A percentile compares a stretch with the other conserved stretches of the same genome.
Evolutionary conservation across 108 stramenopile species (phyloP).

Genomic region (Ochromonas danica): DNA sequence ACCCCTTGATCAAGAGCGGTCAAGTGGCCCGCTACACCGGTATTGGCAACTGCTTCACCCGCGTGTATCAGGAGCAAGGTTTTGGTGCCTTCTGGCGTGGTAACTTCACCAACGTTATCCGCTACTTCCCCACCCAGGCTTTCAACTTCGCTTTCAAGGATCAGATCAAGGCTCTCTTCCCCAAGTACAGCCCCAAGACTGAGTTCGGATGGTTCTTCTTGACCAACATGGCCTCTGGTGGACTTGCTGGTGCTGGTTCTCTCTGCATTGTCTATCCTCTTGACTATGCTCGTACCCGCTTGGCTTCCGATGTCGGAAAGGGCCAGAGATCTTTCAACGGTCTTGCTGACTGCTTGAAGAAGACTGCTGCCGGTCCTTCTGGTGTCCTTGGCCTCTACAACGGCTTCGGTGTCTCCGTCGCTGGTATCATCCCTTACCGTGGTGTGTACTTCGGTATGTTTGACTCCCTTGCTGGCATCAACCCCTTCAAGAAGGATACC

Average conservation of each 20-base stretch:
- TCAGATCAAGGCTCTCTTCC: conserved; percentile 90
- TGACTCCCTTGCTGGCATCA: conserved; percentile 91
- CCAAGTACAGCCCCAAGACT: conserved; percentile 89
- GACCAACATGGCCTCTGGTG: conserved; percentile 96
- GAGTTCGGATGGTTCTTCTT: conserved; percentile 91
- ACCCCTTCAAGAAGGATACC: conserved; percentile 93
- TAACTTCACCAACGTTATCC: conserved; percentile 95
- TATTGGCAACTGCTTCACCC: conserved; percentile 88
- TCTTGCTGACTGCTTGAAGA: conserved; percentile 88
- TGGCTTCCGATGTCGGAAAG: conserved; percentile 92
- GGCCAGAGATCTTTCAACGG: conserved; percentile 86
- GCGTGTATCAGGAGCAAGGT: conserved; percentile 88
- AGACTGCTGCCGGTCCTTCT: conserved; percentile 75
- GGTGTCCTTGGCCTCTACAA: conserved; percentile 91
- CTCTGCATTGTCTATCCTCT: conserved; percentile 96
- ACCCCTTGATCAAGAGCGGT: conserved; percentile 91
- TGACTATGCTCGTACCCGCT: conserved; percentile 97
- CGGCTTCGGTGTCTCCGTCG: conserved; percentile 92
- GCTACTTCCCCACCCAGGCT: conserved; percentile 98
- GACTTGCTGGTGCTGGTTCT: conserved; percentile 92
- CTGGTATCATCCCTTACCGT: conserved; percentile 97
- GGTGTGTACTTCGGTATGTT: conserved; percentile 97
- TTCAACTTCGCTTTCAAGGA: conserved; percentile 99
- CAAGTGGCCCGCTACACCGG: conserved; percentile 93
- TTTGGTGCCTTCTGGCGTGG: conserved; percentile 84